phyloP scores from a whole-genome alignment of 495 filamentous ascomycete species.

The Penicillium fimorum region DNA sequence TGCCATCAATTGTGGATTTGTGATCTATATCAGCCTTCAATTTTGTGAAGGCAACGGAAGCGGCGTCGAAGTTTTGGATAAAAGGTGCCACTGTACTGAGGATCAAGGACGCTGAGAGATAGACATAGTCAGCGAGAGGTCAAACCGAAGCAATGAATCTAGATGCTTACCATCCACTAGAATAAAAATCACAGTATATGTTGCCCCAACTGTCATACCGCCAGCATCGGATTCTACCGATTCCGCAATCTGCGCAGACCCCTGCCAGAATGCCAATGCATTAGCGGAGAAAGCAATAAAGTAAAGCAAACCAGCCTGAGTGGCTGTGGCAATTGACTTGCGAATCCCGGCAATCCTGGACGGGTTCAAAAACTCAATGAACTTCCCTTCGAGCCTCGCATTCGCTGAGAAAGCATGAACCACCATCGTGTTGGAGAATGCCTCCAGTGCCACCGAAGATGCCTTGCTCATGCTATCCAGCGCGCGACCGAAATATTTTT shows the following conservation, averaged over 20 bases:
- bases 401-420: constrained; percentile 49
- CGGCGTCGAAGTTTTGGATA: constrained; percentile 55
- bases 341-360: constrained; percentile 49
- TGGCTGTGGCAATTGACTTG: constrained; percentile 53
- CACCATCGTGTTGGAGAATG: constrained; percentile 40
- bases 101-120: constrained; percentile 51
- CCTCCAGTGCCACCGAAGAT: constrained; percentile 45
- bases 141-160: not conserved
- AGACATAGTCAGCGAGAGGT: constrained; percentile 9
- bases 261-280: constrained; percentile 65
- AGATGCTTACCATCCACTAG: constrained; percentile 53
- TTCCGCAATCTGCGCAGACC: constrained; percentile 50
- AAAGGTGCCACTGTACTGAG: constrained; percentile 62
- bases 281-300: constrained; percentile 63
- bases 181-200: constrained; percentile 63
- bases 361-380: constrained; percentile 39
- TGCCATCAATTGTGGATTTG: constrained; percentile 47
- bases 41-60: constrained; percentile 50
- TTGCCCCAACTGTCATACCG: constrained; percentile 49
- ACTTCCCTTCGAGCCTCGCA: constrained; percentile 48
- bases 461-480: constrained; percentile 47
- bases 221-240: constrained; percentile 37
- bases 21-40: constrained; percentile 51
- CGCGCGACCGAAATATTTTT: constrained; percentile 53
- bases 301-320: constrained; percentile 59